Conservation (phyloP, 306 rosid species). For the Lotus japonicus region DNA sequence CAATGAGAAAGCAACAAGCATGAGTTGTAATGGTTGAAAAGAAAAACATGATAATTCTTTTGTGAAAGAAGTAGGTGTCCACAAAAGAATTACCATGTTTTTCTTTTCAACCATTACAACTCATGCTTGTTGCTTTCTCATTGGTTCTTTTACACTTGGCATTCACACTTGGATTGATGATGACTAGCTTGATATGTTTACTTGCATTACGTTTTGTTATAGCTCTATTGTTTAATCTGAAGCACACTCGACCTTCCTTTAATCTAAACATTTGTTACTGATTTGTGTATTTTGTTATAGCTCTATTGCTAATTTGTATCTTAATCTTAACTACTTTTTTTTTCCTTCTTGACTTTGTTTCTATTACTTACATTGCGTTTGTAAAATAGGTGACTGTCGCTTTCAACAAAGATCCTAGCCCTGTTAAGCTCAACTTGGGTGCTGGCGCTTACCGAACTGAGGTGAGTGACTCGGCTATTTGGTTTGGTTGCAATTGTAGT, state of each 20-base stretch:
- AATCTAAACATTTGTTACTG: not conserved
- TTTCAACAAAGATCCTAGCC: constrained; percentile 87
- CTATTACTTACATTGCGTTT: no score
- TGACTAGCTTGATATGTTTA: not conserved
- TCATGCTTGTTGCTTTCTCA: no score
- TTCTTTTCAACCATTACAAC: no score
- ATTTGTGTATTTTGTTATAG: not conserved
- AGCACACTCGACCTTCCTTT: not conserved
- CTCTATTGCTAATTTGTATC: no score
- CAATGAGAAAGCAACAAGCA: no score
- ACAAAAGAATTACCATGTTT: no score
- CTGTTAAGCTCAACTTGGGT: constrained; percentile 83
- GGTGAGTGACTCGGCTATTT: constrained; percentile 32
- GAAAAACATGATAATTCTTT: no score
- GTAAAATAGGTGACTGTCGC: constrained; percentile 78
- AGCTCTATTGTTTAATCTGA: not conserved
- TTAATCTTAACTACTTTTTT: not conserved
- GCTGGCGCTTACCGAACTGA: constrained; percentile 99
- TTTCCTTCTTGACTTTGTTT: no score
- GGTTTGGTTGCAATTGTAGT: not conserved
- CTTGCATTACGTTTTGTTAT: not conserved
- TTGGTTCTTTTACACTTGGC: no score
- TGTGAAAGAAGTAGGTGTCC: no score
- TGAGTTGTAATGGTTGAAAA: no score
- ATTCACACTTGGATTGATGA: no score